Percentiles rank a stretch among this genome's conserved stretches.
Conservation (phyloP, 371 early-diverging fungal genomes). For the Entomophthora muscae region DNA sequence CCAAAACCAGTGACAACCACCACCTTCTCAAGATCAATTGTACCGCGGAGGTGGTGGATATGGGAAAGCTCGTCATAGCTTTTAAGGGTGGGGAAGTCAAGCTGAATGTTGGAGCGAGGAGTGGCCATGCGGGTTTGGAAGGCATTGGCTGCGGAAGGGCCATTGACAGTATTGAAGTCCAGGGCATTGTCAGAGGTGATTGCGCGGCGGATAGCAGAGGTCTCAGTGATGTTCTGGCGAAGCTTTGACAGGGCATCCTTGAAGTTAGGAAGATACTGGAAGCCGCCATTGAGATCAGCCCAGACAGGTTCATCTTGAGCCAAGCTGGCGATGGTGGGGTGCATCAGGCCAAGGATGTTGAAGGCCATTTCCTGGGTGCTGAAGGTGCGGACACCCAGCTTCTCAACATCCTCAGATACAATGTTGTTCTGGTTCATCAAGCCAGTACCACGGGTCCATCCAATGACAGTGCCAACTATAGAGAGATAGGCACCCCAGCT, state of each 20-base stretch:
- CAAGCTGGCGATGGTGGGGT: slow-evolving; percentile 60
- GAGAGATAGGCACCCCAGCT: slow-evolving; percentile 76
- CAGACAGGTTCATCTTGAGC: slow-evolving; percentile 63
- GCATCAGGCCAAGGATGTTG: slow-evolving; percentile 95
- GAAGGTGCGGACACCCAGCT: slow-evolving; percentile 83
- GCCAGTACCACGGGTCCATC: slow-evolving; percentile 97
- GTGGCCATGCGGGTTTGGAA: slow-evolving; percentile 57
- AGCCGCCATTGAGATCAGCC: too few relatives aligned
- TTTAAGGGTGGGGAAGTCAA: slow-evolving; percentile 68
- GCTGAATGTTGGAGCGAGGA: slow-evolving; percentile 88
- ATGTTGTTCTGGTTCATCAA: slow-evolving; percentile 81
- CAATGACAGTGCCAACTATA: slow-evolving; percentile 85
- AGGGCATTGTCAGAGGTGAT: slow-evolving; percentile 55
- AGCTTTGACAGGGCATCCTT: slow-evolving; percentile 48
- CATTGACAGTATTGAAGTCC: slow-evolving; percentile 60
- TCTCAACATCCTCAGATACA: slow-evolving; percentile 81
- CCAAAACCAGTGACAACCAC: too few relatives aligned
- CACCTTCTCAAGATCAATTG: too few relatives aligned
- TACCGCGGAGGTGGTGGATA: slow-evolving; percentile 58
- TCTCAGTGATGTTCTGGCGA: slow-evolving; percentile 58
- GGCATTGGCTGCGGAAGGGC: slow-evolving; percentile 44
- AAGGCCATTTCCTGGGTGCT: slow-evolving; percentile 70
- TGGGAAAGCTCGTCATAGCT: slow-evolving; percentile 42
- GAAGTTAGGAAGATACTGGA: too few relatives aligned
- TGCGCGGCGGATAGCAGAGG: slow-evolving; percentile 73